Base-by-base conservation (phyloP, 83 land plant genomes). In the Thuja plicata region DNA sequence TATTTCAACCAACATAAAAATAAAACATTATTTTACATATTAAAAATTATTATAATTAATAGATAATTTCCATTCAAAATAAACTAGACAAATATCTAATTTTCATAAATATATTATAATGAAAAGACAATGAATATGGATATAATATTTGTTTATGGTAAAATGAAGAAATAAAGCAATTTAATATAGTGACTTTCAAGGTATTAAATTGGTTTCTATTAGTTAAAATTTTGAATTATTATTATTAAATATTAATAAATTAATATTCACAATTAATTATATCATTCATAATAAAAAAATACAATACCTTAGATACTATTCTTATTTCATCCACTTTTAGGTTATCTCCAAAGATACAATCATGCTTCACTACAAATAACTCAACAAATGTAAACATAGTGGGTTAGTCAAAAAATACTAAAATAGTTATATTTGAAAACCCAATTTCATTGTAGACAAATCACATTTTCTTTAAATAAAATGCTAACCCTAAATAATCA, bases 261-360 rank as follows among this genome's bases (percentile, higher is more conserved):
- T 79, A 40, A 19, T 11, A 5, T 40, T 40, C 38, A 37, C 0
- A 79, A 79, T 40, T 1, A 37, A 79, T 37, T 37, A 35, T 5
- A 19, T 8, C 17, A 5, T 40, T 40, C 21, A 38, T 6, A 15
- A 79, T 17, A 32, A 78, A 17, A 17, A 37, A 15, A 41, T 17
- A 16, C 16, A 38, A 79, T n/a, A 93, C 94, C 93, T 91, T 15
- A 10, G 93, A 93, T 3, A 92, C 92, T 50, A 88, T 78, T 46
- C 17, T 70, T 54, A 93, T 88, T 73, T 93, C 94, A 12, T 90
- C 90, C n/a, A 93, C 13, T 17, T 87, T 89, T 16, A 91, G 46
- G 38, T 91, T 89, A 30, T 88, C 87, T 27, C 94, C 94, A 54
- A 93, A 93, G 41, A 93, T 79, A 87, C 94, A 93, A 84, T 93